A percentile compares a stretch with the other conserved stretches of the same genome.
Evolutionary conservation across 2,329 filamentous ascomycete species (phyloP).

Genomic region (Beauveria australis): DNA sequence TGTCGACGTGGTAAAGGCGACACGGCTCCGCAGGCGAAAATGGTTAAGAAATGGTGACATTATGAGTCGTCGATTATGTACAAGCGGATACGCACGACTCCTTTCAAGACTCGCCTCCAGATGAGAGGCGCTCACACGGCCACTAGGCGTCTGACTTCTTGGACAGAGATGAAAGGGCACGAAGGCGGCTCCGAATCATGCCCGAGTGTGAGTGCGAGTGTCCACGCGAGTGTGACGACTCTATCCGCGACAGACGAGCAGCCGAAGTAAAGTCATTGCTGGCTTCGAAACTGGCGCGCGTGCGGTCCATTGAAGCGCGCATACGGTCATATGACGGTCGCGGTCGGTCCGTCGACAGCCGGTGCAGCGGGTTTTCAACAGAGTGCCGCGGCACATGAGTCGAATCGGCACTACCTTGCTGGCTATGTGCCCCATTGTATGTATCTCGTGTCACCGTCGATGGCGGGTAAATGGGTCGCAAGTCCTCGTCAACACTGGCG

Average conservation of each 20-base stretch:
- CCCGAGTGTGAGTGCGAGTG: conserved; percentile 12
- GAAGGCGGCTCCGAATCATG: conserved; percentile 30
- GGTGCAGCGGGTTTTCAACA: conserved; percentile 38
- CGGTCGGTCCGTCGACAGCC: conserved; percentile 57
- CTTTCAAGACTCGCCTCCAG: conserved; percentile 8
- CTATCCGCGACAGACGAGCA: conserved; percentile 73
- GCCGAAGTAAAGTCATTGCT: conserved; percentile 89
- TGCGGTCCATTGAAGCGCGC: conserved; percentile 77
- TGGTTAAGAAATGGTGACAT: conserved; percentile 18
- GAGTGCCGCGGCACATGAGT: conserved; percentile 56
- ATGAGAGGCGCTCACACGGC: conserved; percentile 17
- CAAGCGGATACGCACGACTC: conserved; percentile 14
- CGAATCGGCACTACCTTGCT: conserved; percentile 90
- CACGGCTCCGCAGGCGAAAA: not conserved
- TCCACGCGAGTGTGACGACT: conserved; percentile 55
- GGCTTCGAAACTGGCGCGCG: conserved; percentile 75
- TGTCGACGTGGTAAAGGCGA: not conserved
- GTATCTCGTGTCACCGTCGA: conserved; percentile 72
- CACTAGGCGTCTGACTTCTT: conserved; percentile 32
- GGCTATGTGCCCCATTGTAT: conserved; percentile 65
- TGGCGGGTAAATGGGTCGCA: conserved; percentile 87
- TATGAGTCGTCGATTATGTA: conserved; percentile 24
- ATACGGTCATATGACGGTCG: conserved; percentile 85
- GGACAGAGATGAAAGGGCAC: conserved; percentile 32
- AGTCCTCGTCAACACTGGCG: conserved; percentile 71